A percentile compares a stretch with the other conserved stretches of the same genome.
Evolutionary conservation across 345 rosid species (phyloP).

Genomic region (Acer negundo): DNA sequence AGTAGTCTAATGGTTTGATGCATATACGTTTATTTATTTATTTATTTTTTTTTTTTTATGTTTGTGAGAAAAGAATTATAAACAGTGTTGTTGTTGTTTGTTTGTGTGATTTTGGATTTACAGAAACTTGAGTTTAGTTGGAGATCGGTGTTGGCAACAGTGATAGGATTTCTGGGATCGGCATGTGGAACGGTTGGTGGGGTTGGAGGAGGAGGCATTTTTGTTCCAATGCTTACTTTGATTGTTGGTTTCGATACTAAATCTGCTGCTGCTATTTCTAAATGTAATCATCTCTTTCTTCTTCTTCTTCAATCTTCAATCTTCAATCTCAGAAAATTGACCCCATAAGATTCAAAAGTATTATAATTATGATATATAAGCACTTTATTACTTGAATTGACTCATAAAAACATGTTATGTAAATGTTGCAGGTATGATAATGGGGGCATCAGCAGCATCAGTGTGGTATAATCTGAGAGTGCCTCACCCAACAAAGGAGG

Average conservation of each 20-base stretch:
- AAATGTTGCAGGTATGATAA: constrained; percentile 80
- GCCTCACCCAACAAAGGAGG: constrained; percentile 82
- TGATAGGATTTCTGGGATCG: constrained; percentile 86
- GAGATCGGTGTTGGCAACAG: constrained; percentile 65
- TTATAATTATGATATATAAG: too few species aligned
- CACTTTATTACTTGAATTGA: too few species aligned
- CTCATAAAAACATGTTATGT: not conserved
- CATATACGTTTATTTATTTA: not conserved
- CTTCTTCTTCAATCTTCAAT: not conserved
- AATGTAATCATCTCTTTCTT: constrained; percentile 47
- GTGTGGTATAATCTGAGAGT: constrained; percentile 93
- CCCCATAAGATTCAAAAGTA: not conserved
- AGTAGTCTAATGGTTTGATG: not conserved
- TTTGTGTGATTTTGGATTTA: not conserved
- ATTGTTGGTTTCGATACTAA: constrained; percentile 89
- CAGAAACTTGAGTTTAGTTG: constrained; percentile 74
- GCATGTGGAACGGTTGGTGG: constrained; percentile 98
- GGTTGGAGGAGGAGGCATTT: constrained; percentile 97
- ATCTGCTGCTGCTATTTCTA: constrained; percentile 96
- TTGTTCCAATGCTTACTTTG: constrained; percentile 94
- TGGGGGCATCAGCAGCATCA: constrained; percentile 94
- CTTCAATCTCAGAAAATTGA: not conserved
- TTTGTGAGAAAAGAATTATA: too few species aligned
- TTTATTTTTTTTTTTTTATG: too few species aligned
- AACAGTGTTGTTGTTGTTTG: not conserved